Conservation (phyloP, 169 alveolate species). For the Babesia ovata region DNA sequence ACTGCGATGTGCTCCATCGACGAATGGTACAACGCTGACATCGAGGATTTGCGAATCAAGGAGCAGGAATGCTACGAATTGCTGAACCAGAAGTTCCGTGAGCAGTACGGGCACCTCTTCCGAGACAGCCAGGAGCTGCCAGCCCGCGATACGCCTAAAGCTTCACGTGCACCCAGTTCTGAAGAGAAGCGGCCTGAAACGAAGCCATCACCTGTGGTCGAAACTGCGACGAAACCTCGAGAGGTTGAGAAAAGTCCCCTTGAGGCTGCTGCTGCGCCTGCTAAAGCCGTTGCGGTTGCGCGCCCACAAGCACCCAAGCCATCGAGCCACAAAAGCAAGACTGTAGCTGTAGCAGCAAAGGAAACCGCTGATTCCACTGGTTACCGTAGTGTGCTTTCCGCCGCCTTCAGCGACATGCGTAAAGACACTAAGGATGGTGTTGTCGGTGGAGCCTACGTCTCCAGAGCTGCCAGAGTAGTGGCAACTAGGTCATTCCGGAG, state of each 20-base stretch:
- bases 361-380: not conserved
- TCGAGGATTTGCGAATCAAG: slow-evolving; percentile 64
- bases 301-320: no score
- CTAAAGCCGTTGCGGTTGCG: no score
- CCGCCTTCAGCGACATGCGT: not conserved
- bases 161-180: no score
- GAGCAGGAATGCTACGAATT: slow-evolving; percentile 71
- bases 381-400: not conserved
- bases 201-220: no score
- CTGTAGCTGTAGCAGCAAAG: not conserved
- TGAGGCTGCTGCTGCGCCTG: no score
- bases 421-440: not conserved
- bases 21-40: slow-evolving; percentile 71
- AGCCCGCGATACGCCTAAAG: no score
- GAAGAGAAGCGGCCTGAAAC: no score
- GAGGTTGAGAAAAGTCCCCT: no score
- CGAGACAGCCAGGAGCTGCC: no score
- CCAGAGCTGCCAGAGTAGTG: no score
- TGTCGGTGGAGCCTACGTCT: not conserved
- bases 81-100: slow-evolving; percentile 62
- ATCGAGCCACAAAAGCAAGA: no score
- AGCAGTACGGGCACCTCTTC: slow-evolving; percentile 13
- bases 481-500: not conserved
- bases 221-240: no score
- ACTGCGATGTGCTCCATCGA: slow-evolving; percentile 75